phyloP scores from a whole-genome alignment of 805 yeast species.

The Teunomyces gatunensis region DNA sequence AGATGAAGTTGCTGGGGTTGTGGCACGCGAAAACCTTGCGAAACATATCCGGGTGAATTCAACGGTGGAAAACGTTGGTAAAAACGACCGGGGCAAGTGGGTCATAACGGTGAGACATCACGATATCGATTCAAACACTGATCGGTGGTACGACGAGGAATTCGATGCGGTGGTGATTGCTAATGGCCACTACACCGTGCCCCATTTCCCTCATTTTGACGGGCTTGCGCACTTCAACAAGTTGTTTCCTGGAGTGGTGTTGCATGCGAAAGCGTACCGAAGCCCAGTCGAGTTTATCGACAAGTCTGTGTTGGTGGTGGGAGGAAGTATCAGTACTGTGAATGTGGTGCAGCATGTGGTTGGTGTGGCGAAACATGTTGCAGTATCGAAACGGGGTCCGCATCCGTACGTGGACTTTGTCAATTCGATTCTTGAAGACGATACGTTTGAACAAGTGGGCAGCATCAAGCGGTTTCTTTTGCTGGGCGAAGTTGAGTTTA shows the following conservation, averaged over 20 bases:
- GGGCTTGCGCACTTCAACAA: slow-evolving; percentile 32
- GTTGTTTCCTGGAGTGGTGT: slow-evolving; percentile 21
- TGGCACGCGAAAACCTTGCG: slow-evolving; percentile 23
- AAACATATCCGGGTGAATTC: slow-evolving; percentile 44
- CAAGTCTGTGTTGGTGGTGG: slow-evolving; percentile 59
- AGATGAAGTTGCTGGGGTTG: slow-evolving; percentile 24
- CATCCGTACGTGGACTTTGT: neutral
- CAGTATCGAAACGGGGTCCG: slow-evolving; percentile 46
- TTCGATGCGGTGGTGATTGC: slow-evolving; percentile 42
- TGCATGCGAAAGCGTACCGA: slow-evolving; percentile 34
- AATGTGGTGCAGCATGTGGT: slow-evolving; percentile 53
- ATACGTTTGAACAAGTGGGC: slow-evolving; percentile 40
- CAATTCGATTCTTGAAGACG: slow-evolving; percentile 10
- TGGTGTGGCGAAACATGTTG: slow-evolving; percentile 50
- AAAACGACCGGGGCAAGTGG: slow-evolving; percentile 36
- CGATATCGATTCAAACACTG: slow-evolving; percentile 8
- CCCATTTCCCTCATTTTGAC: slow-evolving; percentile 30
- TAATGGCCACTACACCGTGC: slow-evolving; percentile 37
- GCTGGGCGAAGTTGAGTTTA: slow-evolving; percentile 22
- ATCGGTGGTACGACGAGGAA: slow-evolving; percentile 30
- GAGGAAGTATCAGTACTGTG: slow-evolving; percentile 74
- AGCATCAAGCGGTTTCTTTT: slow-evolving; percentile 42
- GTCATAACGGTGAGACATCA: slow-evolving; percentile 36
- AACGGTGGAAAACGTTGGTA: slow-evolving; percentile 43
- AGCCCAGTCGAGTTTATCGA: slow-evolving; percentile 25